Evolutionary conservation across 352 stramenopile genomes (phyloP).

Genomic region (Pythium brachiatum): DNA sequence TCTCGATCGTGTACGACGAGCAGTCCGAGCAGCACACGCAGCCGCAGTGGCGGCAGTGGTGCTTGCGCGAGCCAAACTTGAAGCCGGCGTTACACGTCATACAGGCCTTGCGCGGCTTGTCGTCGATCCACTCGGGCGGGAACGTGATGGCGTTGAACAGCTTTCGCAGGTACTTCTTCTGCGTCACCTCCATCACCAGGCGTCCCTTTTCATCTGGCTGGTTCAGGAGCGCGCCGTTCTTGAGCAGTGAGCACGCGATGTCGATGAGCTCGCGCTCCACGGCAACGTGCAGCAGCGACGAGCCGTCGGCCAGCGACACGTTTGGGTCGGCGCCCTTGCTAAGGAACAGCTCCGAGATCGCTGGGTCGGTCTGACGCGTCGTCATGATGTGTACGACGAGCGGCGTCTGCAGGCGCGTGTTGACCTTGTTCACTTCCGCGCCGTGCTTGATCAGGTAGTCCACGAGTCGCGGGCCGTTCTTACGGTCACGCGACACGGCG

Average conservation of each 20-base stretch:
- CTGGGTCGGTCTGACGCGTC: conserved; percentile 76
- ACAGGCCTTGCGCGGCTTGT: conserved; percentile 66
- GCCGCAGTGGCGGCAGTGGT: conserved; percentile 85
- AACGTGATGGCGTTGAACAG: conserved; percentile 74
- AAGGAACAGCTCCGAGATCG: conserved; percentile 75
- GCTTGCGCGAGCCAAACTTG: conserved; percentile 76
- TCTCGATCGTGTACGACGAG: conserved; percentile 73
- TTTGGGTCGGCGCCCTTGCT: conserved; percentile 62
- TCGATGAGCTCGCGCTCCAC: conserved; percentile 83
- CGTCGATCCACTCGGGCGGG: conserved; percentile 78
- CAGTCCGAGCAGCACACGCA: conserved; percentile 85
- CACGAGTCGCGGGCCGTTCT: conserved; percentile 77
- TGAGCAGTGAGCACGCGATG: conserved; percentile 69
- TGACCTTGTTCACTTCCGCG: conserved; percentile 82
- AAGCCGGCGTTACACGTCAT: conserved; percentile 74
- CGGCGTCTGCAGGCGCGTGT: conserved; percentile 71
- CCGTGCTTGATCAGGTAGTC: conserved; percentile 85
- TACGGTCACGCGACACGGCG: conserved; percentile 75
- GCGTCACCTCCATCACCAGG: conserved; percentile 72
- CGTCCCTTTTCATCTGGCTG: conserved; percentile 64
- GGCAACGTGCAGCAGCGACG: conserved; percentile 78
- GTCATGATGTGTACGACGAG: conserved; percentile 86
- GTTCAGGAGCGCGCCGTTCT: conserved; percentile 71
- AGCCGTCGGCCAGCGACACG: conserved; percentile 74
- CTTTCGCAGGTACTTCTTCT: conserved; percentile 82